A percentile compares a stretch with the other conserved stretches of the same genome.
Conservation (phyloP, 2,329 filamentous ascomycete genomes). For the Pestalotiopsis sp. region DNA sequence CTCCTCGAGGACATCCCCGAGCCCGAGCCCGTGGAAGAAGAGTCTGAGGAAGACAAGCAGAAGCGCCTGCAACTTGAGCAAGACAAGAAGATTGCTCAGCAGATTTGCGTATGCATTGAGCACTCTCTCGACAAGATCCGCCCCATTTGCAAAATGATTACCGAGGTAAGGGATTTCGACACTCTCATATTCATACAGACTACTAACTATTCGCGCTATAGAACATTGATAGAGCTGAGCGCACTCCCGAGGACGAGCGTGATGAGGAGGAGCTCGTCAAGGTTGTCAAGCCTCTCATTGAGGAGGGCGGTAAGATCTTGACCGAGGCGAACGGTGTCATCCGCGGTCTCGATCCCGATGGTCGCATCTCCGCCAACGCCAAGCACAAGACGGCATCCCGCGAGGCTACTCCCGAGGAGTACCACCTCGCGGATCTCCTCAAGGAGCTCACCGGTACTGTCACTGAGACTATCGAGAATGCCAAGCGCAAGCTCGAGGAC, state of each 20-base stretch:
- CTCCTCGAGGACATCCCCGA: slow-evolving; percentile 62
- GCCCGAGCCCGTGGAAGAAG: slow-evolving; percentile 40
- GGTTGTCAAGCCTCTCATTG: slow-evolving; percentile 84
- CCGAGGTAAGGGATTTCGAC: slow-evolving; percentile 57
- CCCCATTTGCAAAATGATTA: slow-evolving; percentile 85
- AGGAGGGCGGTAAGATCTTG: slow-evolving; percentile 80
- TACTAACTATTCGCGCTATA: slow-evolving; percentile 30
- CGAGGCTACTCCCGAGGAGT: slow-evolving; percentile 82
- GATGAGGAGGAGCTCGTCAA: slow-evolving; percentile 89
- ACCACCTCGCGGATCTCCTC: slow-evolving; percentile 79
- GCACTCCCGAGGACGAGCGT: slow-evolving; percentile 80
- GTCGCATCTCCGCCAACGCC: slow-evolving; percentile 79
- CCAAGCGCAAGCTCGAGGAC: slow-evolving; percentile 84
- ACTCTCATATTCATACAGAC: background rate
- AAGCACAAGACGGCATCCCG: slow-evolving; percentile 77
- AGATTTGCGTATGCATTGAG: slow-evolving; percentile 73
- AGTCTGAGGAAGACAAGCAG: slow-evolving; percentile 61
- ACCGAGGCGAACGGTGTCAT: slow-evolving; percentile 86
- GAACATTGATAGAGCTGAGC: slow-evolving; percentile 79
- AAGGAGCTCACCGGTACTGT: slow-evolving; percentile 86
- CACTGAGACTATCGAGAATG: slow-evolving; percentile 80
- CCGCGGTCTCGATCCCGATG: slow-evolving; percentile 86
- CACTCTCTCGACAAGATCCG: slow-evolving; percentile 82
- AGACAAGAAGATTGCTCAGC: slow-evolving; percentile 75
- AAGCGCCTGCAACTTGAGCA: slow-evolving; percentile 59